Evolutionary conservation across 345 rosid genomes (phyloP), one percentile per base, ranked within the genome.

Genomic region (Draba incana): DNA sequence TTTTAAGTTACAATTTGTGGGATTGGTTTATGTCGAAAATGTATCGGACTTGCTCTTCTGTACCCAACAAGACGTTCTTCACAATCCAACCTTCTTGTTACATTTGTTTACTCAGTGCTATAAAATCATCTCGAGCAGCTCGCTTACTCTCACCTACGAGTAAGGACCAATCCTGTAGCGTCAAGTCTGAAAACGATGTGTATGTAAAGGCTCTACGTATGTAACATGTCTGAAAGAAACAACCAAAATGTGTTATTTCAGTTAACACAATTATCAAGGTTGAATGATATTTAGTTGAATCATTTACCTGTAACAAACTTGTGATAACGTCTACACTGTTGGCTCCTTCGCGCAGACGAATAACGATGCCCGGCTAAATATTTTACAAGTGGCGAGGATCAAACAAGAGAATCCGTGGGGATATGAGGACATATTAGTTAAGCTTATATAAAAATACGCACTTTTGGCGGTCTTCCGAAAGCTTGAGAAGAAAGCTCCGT

Each of bases 1-100:
- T 42, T 51, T 50, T 31, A 53, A 33, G 41, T 65, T 58, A 65
- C 77, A 66, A 14, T 53, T 42, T 8, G 48, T 24, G 12, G 20
- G 42, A 53, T 50, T 42, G 77, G 11, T 27, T 35, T 46, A n/a
- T 59, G 39, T 84, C 77, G 49, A 81, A 88, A 67, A 79, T 80
- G 75, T 89, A 92, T 57, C 85, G 69, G 10, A 70, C 75, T 60
- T 85, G 95, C 77, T 88, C 98, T 61, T 75, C 74, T 13, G 82
- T 43, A 42, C 69, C 86, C 70, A 89, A 80, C 39, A 89, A 74
- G 64, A 92, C 79, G 74, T 85, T 88, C 74, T 84, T 87, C 10
- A 65, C 68, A 45, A 83, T 75, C 96, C 98, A 92, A n/a, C 95
- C 95, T 23, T 60, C 56, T 35, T 77, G 68, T 6, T 69, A 54